A percentile compares a stretch with the other conserved stretches of the same genome.
phyloP scores from a whole-genome alignment of 2,329 filamentous ascomycete species.

The Zasmidium citrigriseum region DNA sequence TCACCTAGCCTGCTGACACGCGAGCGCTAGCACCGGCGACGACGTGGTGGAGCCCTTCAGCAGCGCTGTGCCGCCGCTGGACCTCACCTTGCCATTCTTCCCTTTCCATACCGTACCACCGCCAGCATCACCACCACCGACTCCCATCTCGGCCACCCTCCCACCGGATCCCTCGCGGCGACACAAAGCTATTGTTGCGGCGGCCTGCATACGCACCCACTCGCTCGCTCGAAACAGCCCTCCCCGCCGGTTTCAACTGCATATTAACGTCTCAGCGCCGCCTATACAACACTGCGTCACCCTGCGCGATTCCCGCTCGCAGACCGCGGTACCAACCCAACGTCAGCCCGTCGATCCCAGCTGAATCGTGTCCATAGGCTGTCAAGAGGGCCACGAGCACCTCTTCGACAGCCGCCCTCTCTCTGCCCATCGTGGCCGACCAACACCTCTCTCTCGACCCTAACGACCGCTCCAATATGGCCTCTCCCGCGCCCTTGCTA shows the following conservation, averaged over 20 bases:
- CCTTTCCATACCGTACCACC: neutral
- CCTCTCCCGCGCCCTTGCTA: conserved; percentile 76
- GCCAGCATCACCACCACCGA: neutral
- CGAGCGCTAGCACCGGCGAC: neutral
- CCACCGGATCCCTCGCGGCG: neutral
- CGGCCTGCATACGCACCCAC: conserved; percentile 2
- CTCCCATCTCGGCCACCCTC: neutral
- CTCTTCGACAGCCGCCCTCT: conserved; percentile 30
- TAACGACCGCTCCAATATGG: conserved; percentile 56
- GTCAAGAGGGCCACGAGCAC: conserved; percentile 31
- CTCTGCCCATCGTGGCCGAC: conserved; percentile 35
- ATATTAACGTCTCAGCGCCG: conserved; percentile 2
- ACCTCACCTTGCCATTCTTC: neutral
- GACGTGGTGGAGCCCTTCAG: neutral
- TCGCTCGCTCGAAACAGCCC: conserved; percentile 2
- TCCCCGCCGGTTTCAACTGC: conserved; percentile 7
- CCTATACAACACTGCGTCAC: neutral
- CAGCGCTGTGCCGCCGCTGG: neutral
- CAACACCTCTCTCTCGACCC: conserved; percentile 21
- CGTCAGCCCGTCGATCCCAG: neutral
- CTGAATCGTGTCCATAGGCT: conserved; percentile 20
- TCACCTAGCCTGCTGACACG: neutral
- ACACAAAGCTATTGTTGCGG: conserved; percentile 7
- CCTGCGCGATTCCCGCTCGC: neutral
- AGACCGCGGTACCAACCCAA: neutral